Percentiles rank a stretch among this genome's conserved stretches.
These are phyloP conservation scores for Pichia kluyveri DNA, from an alignment of 805 yeast species.

Conservation along the genomic window DNA sequence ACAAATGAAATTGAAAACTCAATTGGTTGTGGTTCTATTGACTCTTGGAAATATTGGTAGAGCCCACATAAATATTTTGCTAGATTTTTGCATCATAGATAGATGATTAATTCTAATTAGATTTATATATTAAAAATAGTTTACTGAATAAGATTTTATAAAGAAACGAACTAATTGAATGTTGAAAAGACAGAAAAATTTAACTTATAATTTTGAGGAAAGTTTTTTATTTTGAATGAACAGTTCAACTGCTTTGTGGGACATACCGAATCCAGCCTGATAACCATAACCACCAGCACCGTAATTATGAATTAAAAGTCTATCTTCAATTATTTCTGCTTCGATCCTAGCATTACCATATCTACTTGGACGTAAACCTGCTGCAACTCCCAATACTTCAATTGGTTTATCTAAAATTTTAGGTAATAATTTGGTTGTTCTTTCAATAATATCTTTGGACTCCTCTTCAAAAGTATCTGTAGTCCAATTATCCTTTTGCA, in stretches of 20 bases:
- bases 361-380: conserved; percentile 71
- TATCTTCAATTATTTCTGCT: conserved; percentile 30
- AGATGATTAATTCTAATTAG: too few species aligned
- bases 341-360: conserved; percentile 70
- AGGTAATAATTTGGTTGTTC: conserved; percentile 47
- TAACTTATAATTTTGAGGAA: conserved; percentile 1
- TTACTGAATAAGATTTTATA: too few species aligned
- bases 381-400: conserved; percentile 52
- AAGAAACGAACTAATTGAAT: too few species aligned
- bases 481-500: conserved; percentile 53
- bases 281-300: conserved; percentile 63
- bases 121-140: too few species aligned
- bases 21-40: conserved; percentile 34
- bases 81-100: too few species aligned
- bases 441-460: conserved; percentile 48
- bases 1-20: conserved; percentile 40
- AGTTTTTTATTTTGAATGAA: conserved; percentile 6
- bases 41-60: conserved; percentile 58
- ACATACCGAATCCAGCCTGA: conserved; percentile 58
- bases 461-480: conserved; percentile 48
- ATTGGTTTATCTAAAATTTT: conserved; percentile 32
- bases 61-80: too few species aligned
- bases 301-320: conserved; percentile 53
- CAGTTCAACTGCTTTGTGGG: conserved; percentile 34
- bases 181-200: not conserved